Conservation (phyloP, 805 yeast genomes). For the Schwanniomyces occidentalis region DNA sequence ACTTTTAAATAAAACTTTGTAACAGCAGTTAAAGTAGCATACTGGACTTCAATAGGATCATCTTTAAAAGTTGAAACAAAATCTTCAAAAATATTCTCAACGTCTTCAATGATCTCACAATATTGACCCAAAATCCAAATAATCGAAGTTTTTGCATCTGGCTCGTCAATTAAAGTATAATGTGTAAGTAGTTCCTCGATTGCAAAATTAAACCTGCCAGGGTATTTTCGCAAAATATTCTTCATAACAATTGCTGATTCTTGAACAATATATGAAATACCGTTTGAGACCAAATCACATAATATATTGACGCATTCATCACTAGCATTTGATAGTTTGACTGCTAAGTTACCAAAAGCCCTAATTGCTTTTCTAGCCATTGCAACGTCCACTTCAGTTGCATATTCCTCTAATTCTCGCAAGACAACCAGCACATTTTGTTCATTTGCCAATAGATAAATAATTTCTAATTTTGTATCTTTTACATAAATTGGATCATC, state of each 20-base stretch:
- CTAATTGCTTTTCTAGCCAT: conserved; percentile 87
- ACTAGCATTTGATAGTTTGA: conserved; percentile 66
- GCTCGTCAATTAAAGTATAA: conserved; percentile 57
- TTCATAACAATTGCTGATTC: conserved; percentile 77
- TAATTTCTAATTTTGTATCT: conserved; percentile 86
- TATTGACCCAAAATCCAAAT: conserved; percentile 85
- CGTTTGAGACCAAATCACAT: conserved; percentile 58
- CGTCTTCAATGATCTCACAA: conserved; percentile 47
- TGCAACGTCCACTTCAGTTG: conserved; percentile 80
- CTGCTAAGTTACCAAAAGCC: conserved; percentile 87
- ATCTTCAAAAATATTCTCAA: conserved; percentile 37
- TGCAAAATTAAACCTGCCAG: conserved; percentile 47
- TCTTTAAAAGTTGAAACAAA: conserved; percentile 51
- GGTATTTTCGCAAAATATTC: conserved; percentile 76
- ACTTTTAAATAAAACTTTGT: conserved; percentile 64
- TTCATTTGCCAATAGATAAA: conserved; percentile 73
- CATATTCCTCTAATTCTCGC: conserved; percentile 79
- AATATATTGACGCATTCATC: conserved; percentile 63
- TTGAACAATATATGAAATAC: conserved; percentile 73
- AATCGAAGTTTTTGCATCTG: conserved; percentile 75
- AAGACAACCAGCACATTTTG: conserved; percentile 61
- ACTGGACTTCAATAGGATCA: conserved; percentile 74
- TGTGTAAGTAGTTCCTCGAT: conserved; percentile 29
- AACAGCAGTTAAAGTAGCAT: conserved; percentile 69
- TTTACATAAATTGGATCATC: conserved; percentile 87